A percentile compares a stretch with the other conserved stretches of the same genome.
Conservation (phyloP, 768 basidiomycete species). For the Termitomyces sp. region DNA sequence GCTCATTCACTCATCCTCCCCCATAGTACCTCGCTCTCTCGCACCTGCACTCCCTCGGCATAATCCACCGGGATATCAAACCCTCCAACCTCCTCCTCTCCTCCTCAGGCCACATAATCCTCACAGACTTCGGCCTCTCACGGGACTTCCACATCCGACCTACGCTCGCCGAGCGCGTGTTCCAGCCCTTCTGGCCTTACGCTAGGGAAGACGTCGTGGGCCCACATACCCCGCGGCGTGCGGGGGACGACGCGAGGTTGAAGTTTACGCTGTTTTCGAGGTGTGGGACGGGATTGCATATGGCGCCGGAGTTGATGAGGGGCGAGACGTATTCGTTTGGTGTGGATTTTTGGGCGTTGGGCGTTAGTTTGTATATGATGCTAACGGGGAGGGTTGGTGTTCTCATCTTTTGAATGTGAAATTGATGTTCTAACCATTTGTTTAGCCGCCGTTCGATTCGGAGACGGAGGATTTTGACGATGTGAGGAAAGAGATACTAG, state of each 20-base stretch:
- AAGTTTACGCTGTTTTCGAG: not conserved
- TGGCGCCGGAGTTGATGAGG: not conserved
- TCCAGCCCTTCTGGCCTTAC: not conserved
- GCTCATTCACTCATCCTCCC: not conserved
- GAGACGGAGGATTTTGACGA: not conserved
- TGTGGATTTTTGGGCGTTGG: not conserved
- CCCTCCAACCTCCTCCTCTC: not conserved
- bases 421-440: not conserved
- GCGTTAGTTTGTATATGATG: slow-evolving; percentile 1
- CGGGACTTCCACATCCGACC: not conserved
- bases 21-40: not conserved
- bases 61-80: not conserved
- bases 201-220: not conserved
- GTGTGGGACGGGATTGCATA: not conserved
- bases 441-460: not conserved
- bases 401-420: no score
- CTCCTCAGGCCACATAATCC: not conserved
- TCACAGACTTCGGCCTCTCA: not conserved
- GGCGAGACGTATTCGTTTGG: not conserved
- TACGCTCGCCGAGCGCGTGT: not conserved
- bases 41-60: no score
- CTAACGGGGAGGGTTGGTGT: not conserved
- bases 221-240: not conserved
- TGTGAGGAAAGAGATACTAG: not conserved
- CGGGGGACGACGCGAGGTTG: not conserved